A percentile compares a stretch with the other conserved stretches of the same genome.
Conservation (phyloP, 345 rosid species). For the Brassica rapa region DNA sequence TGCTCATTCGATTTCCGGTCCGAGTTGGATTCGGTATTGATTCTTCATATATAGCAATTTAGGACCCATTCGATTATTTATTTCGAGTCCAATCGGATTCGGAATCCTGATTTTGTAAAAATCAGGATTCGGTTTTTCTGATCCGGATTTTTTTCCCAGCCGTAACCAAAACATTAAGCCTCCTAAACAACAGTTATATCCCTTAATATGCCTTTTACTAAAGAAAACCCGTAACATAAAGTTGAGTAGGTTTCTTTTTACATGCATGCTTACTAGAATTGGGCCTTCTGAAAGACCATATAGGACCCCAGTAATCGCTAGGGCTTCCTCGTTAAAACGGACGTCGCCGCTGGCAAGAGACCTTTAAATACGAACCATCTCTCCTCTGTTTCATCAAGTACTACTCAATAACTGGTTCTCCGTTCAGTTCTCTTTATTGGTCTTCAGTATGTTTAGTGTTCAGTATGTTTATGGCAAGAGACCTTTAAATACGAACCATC, state of each 20-base stretch:
- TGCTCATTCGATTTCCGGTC: too few relatives aligned
- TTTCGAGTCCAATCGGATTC: too few relatives aligned
- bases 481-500: too few relatives aligned
- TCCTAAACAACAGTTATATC: too few relatives aligned
- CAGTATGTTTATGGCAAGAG: too few relatives aligned
- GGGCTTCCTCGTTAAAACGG: slow-evolving; percentile 8
- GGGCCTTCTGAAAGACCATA: background rate
- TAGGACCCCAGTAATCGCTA: slow-evolving; percentile 3
- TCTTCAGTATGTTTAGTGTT: background rate
- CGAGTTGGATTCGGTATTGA: too few relatives aligned
- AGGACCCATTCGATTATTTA: too few relatives aligned
- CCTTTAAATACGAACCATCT: slow-evolving; percentile 20
- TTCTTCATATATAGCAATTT: too few relatives aligned
- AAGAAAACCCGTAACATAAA: background rate
- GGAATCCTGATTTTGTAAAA: too few relatives aligned
- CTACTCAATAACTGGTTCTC: background rate
- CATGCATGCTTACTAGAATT: background rate
- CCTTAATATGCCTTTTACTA: background rate
- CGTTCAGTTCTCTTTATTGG: background rate
- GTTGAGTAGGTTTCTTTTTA: background rate
- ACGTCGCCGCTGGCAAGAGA: slow-evolving; percentile 7
- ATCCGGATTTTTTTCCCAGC: too few relatives aligned
- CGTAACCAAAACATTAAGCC: too few relatives aligned
- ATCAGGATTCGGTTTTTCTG: too few relatives aligned
- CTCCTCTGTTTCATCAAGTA: background rate